Evolutionary conservation across 2,329 filamentous ascomycete species (phyloP), one percentile per base, ranked within the genome.

Genomic region (Amauroascus verrucosus): DNA sequence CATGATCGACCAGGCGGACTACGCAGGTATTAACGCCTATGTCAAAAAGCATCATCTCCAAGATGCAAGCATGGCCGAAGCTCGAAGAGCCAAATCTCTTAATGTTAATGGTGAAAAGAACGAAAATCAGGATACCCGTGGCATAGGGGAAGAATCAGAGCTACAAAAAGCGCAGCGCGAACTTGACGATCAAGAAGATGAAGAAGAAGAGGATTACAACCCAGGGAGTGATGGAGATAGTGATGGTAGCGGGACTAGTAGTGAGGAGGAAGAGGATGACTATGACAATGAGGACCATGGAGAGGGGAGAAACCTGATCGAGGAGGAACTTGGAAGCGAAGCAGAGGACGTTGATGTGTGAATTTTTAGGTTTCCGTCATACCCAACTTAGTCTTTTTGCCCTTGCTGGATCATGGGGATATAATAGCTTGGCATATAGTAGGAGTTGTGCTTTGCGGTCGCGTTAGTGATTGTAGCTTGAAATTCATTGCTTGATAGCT

Each of bases 1-100:
- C 40, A 84, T 84, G 81, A 70, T 84, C 40, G 81, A 84, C 58
- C 81, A 84, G 61, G 77, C 75, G 7, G 78, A 84, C 61, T 83
- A 77, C 59, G 70, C 73, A 0, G 80, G 79, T 14, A 83, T 84
- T 46, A 80, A 83, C 57, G 70, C 72, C 4, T 84, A 83, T 57
- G 72, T 84, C 54, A 81, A 81, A 64, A 71, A 74, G 28, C 80
- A 83, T 61, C 72, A 74, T 5, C 67, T 84, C 30, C 80, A 84
- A 52, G 81, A 84, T 61, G 78, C 80, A 1, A 82, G 78, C 61
- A 72, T 84, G 67, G 81, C 81, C 1, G 80, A 78, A 24, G 72
- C 75, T 30, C 68, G 81, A 35, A 71, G 78, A 24, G 81, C 81
- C 5, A 82, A 82, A 70, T 77, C 74, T 56, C 74, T 80, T 49